Conservation (phyloP, 108 stramenopile genomes). For the Schizochytrium sp. region DNA sequence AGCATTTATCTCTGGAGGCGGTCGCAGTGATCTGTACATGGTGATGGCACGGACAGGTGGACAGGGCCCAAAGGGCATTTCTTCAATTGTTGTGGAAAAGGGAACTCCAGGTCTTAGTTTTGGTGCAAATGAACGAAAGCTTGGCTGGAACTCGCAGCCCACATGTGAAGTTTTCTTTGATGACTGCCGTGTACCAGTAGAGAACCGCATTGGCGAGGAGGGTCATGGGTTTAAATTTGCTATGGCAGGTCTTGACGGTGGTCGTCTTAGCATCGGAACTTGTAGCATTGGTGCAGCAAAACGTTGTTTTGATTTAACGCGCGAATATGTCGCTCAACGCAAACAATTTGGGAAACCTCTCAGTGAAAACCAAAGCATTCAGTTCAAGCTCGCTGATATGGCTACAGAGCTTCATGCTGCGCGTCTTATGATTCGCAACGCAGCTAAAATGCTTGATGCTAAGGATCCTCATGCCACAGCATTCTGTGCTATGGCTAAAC, state of each 20-base stretch:
- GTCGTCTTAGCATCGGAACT: constrained; percentile 68
- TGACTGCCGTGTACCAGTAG: constrained; percentile 69
- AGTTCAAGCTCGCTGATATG: constrained; percentile 75
- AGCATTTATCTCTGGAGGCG: constrained; percentile 73
- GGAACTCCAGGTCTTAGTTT: constrained; percentile 72
- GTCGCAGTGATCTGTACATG: constrained; percentile 68
- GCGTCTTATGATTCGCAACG: constrained; percentile 66
- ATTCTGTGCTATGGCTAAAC: constrained; percentile 72
- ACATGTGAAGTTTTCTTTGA: constrained; percentile 66
- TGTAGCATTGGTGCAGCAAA: constrained; percentile 69
- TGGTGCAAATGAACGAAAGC: constrained; percentile 68
- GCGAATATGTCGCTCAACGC: constrained; percentile 67
- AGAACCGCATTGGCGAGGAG: constrained; percentile 68
- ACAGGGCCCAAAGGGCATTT: constrained; percentile 68
- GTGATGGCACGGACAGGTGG: constrained; percentile 72
- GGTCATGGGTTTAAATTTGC: constrained; percentile 72
- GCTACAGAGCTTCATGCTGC: constrained; percentile 61
- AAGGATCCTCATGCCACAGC: constrained; percentile 67
- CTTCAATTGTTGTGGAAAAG: constrained; percentile 68
- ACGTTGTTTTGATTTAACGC: constrained; percentile 63
- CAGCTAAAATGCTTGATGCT: constrained; percentile 69
- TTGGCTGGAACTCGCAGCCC: constrained; percentile 72
- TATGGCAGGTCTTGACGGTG: constrained; percentile 72
- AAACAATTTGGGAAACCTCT: constrained; percentile 70
- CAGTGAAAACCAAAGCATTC: constrained; percentile 66